These are phyloP conservation scores for Fusarium nisikadoi DNA, from an alignment of 2,329 filamentous ascomycete species.

Conservation along the genomic window DNA sequence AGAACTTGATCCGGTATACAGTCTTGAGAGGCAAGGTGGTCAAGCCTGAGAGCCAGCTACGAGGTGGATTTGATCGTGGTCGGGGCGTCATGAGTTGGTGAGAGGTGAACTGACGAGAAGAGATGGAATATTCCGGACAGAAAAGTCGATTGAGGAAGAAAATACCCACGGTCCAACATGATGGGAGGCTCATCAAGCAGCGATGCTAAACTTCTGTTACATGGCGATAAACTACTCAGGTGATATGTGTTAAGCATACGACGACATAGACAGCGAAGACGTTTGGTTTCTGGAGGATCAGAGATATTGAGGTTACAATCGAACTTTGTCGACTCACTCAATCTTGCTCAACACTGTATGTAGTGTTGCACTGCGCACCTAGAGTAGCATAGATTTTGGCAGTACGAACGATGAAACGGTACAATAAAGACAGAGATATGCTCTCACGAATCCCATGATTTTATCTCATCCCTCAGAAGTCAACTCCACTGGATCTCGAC, in stretches of 20 bases:
- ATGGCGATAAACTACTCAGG: background rate
- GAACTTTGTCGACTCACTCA: background rate
- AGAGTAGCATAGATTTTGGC: background rate
- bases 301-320: background rate
- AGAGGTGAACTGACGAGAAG: background rate
- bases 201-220: slow-evolving; percentile 1
- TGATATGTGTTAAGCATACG: slow-evolving; percentile 7
- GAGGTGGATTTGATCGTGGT: slow-evolving; percentile 89
- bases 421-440: background rate
- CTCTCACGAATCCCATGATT: slow-evolving; percentile 4
- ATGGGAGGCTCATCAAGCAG: background rate
- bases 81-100: slow-evolving; percentile 90
- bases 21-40: slow-evolving; percentile 93
- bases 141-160: background rate
- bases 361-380: background rate
- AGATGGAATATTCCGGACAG: background rate
- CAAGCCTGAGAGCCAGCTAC: slow-evolving; percentile 85
- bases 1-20: slow-evolving; percentile 90
- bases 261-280: background rate
- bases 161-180: slow-evolving; percentile 8
- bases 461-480: background rate
- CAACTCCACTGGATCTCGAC: slow-evolving; percentile 14
- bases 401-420: background rate
- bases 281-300: background rate
- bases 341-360: background rate